Percentiles rank a stretch among this genome's conserved stretches.
Evolutionary conservation across 331 rosid species (phyloP).

Genomic region (Phaseolus coccineus): DNA sequence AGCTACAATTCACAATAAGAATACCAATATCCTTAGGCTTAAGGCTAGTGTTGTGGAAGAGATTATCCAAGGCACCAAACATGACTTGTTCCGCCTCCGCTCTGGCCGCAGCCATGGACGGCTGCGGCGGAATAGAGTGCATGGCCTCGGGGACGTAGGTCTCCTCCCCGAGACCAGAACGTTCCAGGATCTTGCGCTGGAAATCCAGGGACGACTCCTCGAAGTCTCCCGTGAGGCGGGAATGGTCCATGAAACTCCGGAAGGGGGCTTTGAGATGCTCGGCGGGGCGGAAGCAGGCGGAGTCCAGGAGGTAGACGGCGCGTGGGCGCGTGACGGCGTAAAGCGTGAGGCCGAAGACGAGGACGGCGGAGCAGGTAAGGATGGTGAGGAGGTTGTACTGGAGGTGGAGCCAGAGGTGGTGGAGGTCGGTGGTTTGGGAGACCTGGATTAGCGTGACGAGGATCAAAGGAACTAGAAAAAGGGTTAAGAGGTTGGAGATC

Average conservation of each 20-base stretch:
- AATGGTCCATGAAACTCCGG: constrained; percentile 55
- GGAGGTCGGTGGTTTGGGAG: constrained; percentile 53
- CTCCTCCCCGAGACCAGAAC: constrained; percentile 69
- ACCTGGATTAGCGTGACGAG: constrained; percentile 58
- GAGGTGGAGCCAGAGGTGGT: constrained; percentile 60
- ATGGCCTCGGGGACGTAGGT: constrained; percentile 70
- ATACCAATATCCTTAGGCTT: constrained; percentile 61
- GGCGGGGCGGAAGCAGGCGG: constrained; percentile 59
- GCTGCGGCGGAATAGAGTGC: constrained; percentile 63
- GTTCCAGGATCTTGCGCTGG: constrained; percentile 63
- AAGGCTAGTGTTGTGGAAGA: constrained; percentile 49
- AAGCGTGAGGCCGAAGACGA: constrained; percentile 64
- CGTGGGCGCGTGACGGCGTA: constrained; percentile 59
- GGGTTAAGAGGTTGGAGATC: constrained; percentile 62
- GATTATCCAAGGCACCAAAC: constrained; percentile 65
- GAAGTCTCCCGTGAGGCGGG: constrained; percentile 59
- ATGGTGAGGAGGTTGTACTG: constrained; percentile 63
- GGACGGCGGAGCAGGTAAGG: constrained; percentile 54
- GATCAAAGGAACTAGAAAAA: constrained; percentile 58
- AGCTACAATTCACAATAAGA: constrained; percentile 67
- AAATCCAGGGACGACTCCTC: constrained; percentile 68
- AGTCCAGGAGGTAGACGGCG: constrained; percentile 56
- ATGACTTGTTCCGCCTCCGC: constrained; percentile 68
- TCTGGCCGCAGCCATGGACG: constrained; percentile 64
- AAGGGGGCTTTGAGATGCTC: constrained; percentile 63